Evolutionary conservation across 371 early-diverging fungal species (phyloP), one percentile per base, ranked within the genome.

Genomic region (Syncephalis plumigaleata): DNA sequence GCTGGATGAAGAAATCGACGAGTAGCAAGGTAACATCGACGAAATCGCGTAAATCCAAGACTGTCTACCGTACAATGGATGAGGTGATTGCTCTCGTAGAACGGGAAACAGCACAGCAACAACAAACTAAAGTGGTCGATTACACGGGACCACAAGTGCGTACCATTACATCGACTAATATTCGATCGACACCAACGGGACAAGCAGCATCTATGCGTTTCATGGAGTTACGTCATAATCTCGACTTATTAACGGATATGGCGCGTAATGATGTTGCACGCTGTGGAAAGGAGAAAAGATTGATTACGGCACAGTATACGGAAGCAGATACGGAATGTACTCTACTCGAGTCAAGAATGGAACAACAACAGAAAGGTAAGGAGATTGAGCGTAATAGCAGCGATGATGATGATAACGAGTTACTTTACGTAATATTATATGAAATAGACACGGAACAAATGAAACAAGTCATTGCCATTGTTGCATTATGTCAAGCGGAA

Each of bases 201-300:
- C 46, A 70, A 31, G 54, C 64, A 13, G 67, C 64, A 1, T 68
- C 69, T 23, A 69, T 64, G 21, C 70, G 68, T 17, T 55, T 79
- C 31, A 84, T 79, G 2, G 89, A 89, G 53, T 61, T 89, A 20
- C 72, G 83, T 13, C 80, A 89, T 54, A 89, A 89, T 45, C 47
- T 87, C 7, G 31, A 31, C 31, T 31, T 31, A 11, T 31, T 31
- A 31, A 31, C 31, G 7, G 31, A 31, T 31, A 31, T 31, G 31
- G 31, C 31, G 31, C 31, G 31, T 31, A 31, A 31, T 7, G 31
- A 31, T 31, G 31, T 31, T 31, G 31, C 31, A 31, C 31, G 31
- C 4, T 31, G 31, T 31, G 31, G 31, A 7, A 4, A 11, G 4
- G 31, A 31, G 31, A 31, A 31, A 11, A 4, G 31, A 31, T 11